phyloP scores from a whole-genome alignment of 352 stramenopile genomes.

The Globisporangium perplexum region DNA sequence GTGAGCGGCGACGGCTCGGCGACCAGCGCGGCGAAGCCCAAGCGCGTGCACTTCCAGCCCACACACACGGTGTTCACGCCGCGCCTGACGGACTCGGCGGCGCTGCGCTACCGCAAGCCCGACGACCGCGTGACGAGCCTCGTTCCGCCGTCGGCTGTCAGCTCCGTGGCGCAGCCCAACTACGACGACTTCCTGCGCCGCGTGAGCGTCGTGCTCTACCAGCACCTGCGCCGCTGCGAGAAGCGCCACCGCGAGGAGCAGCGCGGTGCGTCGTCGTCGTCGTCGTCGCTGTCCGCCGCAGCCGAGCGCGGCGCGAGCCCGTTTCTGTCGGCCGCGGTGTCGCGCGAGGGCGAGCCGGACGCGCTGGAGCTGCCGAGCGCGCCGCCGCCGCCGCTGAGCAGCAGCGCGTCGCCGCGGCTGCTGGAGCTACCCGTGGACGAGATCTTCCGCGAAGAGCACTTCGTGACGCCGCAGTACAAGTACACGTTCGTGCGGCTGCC shows the following conservation, averaged over 20 bases:
- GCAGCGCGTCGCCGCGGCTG: conserved; percentile 52
- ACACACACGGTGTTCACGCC: conserved; percentile 85
- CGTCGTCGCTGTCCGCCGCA: background rate
- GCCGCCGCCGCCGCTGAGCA: conserved; percentile 13
- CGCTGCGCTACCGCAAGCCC: conserved; percentile 75
- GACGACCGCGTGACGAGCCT: conserved; percentile 69
- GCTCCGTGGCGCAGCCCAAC: conserved; percentile 85
- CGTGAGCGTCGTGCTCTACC: conserved; percentile 87
- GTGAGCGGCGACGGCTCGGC: conserved; percentile 3
- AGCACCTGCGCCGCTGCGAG: conserved; percentile 85
- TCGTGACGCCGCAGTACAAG: conserved; percentile 86
- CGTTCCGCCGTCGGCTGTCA: conserved; percentile 62
- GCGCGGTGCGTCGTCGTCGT: conserved; percentile 12
- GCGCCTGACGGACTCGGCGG: conserved; percentile 53
- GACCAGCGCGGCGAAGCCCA: conserved; percentile 10
- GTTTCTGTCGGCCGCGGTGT: conserved; percentile 7
- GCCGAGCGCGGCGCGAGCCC: conserved; percentile 12
- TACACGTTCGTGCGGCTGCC: conserved; percentile 82
- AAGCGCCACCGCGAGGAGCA: conserved; percentile 70
- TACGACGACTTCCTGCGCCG: conserved; percentile 88
- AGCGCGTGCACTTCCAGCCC: conserved; percentile 80
- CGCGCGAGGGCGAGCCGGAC: conserved; percentile 6
- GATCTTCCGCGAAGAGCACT: conserved; percentile 86
- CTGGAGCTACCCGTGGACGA: conserved; percentile 72
- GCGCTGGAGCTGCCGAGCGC: conserved; percentile 8